Percentiles rank a stretch among this genome's conserved stretches.
These are phyloP conservation scores for Mortierella claussenii DNA, from an alignment of 192 early-diverging fungal genomes.

Conservation along the genomic window DNA sequence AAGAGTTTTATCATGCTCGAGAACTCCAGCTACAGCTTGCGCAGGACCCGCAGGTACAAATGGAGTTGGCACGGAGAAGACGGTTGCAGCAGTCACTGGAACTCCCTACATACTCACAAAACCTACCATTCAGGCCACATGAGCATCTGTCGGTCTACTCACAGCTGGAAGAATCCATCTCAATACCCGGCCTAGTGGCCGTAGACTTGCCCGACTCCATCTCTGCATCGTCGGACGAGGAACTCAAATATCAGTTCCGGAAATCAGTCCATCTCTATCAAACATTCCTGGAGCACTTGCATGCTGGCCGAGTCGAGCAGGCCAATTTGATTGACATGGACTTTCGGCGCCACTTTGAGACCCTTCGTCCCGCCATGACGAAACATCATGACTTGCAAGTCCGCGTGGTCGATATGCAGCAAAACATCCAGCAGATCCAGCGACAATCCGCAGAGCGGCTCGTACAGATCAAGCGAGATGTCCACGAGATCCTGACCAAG, in stretches of 20 bases:
- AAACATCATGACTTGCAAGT: slow-evolving; percentile 11
- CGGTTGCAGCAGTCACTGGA: background rate
- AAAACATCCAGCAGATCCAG: slow-evolving; percentile 14
- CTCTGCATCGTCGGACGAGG: background rate
- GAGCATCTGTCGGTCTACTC: background rate
- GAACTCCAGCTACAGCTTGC: no score
- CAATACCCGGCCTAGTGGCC: background rate
- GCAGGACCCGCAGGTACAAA: no score
- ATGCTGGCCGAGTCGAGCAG: slow-evolving; percentile 8
- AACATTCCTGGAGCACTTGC: slow-evolving; percentile 1
- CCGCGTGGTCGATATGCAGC: slow-evolving; percentile 8
- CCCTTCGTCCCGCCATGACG: slow-evolving; percentile 3
- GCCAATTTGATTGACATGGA: slow-evolving; percentile 9
- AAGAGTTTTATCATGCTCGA: background rate
- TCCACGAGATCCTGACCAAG: slow-evolving; percentile 10
- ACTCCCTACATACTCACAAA: background rate
- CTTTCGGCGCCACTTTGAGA: slow-evolving; percentile 8
- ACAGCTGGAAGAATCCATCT: no score
- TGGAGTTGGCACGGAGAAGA: background rate
- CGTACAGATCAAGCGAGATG: background rate
- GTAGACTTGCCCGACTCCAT: background rate
- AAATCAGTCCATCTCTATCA: slow-evolving; percentile 10
- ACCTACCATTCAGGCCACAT: background rate
- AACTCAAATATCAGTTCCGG: background rate
- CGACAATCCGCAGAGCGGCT: slow-evolving; percentile 6